phyloP scores from a whole-genome alignment of 2,329 filamentous ascomycete genomes.

The Calonectria hawksworthii region DNA sequence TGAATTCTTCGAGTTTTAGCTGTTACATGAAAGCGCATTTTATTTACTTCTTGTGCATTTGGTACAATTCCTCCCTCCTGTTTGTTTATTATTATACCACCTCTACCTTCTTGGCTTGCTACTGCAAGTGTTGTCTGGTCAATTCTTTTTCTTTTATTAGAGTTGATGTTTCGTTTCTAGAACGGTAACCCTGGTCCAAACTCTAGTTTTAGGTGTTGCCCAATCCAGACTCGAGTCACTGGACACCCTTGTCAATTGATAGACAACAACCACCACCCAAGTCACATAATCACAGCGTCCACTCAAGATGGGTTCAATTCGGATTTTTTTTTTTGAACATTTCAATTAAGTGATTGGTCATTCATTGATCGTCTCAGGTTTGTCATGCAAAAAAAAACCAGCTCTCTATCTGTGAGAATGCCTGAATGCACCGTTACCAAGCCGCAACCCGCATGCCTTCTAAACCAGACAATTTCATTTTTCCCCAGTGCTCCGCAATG shows the following conservation, averaged over 20 bases:
- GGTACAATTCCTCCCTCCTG: background rate
- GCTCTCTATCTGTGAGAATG: constrained; percentile 14
- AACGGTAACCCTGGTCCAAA: background rate
- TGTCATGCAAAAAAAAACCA: constrained; percentile 15
- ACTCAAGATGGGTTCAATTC: background rate
- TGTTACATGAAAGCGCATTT: constrained; percentile 41
- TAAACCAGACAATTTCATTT: background rate
- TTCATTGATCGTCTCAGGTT: constrained; percentile 16
- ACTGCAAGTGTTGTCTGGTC: background rate
- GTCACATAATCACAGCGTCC: background rate
- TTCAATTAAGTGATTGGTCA: constrained; percentile 16
- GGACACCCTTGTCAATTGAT: background rate
- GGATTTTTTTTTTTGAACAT: background rate
- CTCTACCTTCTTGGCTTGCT: background rate
- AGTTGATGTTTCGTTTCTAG: background rate
- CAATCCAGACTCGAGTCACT: background rate
- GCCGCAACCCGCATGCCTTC: background rate
- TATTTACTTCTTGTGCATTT: constrained; percentile 15
- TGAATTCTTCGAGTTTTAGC: constrained; percentile 38
- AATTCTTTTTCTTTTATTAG: background rate
- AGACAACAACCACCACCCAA: background rate
- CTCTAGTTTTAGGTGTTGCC: background rate
- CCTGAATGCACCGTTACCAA: constrained; percentile 19
- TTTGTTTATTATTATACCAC: background rate
- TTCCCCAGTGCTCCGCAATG: constrained; percentile 10